Evolutionary conservation across 176 grass and related monocot genomes (phyloP).

Genomic region (Musa troglodytarum): DNA sequence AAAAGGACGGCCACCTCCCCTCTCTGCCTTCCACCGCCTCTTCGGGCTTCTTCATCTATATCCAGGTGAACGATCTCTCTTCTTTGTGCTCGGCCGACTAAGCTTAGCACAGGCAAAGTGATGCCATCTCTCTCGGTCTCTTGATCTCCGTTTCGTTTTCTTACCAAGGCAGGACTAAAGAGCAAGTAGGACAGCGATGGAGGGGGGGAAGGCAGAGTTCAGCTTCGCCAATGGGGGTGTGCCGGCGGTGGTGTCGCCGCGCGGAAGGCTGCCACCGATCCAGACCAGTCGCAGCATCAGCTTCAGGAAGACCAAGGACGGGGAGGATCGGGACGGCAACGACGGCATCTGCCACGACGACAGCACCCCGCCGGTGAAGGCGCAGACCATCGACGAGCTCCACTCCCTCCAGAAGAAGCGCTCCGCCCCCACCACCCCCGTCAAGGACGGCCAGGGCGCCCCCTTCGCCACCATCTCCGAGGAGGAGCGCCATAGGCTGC

Average conservation of each 20-base stretch:
- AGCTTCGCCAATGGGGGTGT: conserved; percentile 24
- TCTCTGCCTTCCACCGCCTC: no score
- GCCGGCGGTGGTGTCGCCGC: background rate
- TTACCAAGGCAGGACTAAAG: background rate
- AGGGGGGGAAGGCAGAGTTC: conserved; percentile 33
- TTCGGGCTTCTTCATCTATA: no score
- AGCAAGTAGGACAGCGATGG: background rate
- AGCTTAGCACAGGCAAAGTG: background rate
- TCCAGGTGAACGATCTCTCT: background rate
- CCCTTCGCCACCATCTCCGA: conserved; percentile 43
- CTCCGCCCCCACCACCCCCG: conserved; percentile 64
- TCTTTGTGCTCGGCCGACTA: background rate
- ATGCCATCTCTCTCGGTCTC: background rate
- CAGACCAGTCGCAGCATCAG: conserved; percentile 41
- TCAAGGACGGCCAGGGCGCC: conserved; percentile 32
- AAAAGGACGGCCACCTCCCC: no score
- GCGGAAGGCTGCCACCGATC: conserved; percentile 41
- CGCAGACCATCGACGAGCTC: conserved; percentile 95
- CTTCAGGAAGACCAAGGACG: conserved; percentile 42
- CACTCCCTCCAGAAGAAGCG: conserved; percentile 79
- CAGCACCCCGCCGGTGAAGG: conserved; percentile 66
- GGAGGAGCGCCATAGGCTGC: conserved; percentile 49
- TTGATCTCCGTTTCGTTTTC: background rate
- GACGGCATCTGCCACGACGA: conserved; percentile 85
- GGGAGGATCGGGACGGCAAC: background rate